phyloP scores from a whole-genome alignment of 805 yeast genomes.

The Priceomyces medius region DNA sequence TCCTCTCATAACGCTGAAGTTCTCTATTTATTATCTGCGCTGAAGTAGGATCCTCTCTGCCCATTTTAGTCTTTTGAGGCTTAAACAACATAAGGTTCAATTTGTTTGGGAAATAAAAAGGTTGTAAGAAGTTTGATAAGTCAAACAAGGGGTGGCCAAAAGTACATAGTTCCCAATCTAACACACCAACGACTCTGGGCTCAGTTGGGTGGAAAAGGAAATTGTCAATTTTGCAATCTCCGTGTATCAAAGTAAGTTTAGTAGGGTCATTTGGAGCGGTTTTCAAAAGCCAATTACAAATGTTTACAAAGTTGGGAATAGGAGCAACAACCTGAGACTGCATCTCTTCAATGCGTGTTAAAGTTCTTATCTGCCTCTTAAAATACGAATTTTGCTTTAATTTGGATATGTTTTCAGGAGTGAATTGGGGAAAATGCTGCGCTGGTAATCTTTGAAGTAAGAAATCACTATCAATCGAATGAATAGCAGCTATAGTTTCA shows the following conservation, averaged over 20 bases:
- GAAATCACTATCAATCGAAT: slow-evolving; percentile 44
- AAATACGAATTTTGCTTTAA: slow-evolving; percentile 38
- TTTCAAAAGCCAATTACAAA: slow-evolving; percentile 41
- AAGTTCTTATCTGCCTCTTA: slow-evolving; percentile 51
- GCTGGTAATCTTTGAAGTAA: slow-evolving; percentile 45
- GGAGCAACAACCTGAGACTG: slow-evolving; percentile 42
- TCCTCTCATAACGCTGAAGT: slow-evolving; percentile 25
- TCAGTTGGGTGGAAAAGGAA: slow-evolving; percentile 57
- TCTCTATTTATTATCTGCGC: slow-evolving; percentile 18
- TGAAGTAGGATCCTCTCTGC: slow-evolving; percentile 30
- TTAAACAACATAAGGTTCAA: slow-evolving; percentile 30
- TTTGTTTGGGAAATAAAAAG: slow-evolving; percentile 45
- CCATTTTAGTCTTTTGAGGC: slow-evolving; percentile 30
- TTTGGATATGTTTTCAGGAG: slow-evolving; percentile 14
- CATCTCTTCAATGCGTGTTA: slow-evolving; percentile 40
- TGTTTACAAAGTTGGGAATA: slow-evolving; percentile 46
- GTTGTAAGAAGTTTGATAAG: slow-evolving; percentile 56
- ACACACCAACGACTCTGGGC: slow-evolving; percentile 50
- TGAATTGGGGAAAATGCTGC: slow-evolving; percentile 44
- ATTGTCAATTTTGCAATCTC: slow-evolving; percentile 66
- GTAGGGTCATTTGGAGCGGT: slow-evolving; percentile 50
- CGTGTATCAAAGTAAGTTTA: slow-evolving; percentile 52
- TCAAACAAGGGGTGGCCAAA: slow-evolving; percentile 66
- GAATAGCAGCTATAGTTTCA: slow-evolving; percentile 48
- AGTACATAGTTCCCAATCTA: slow-evolving; percentile 69